Base-by-base conservation (phyloP, 805 yeast genomes). In the Diddensiella caesifluorescens region DNA sequence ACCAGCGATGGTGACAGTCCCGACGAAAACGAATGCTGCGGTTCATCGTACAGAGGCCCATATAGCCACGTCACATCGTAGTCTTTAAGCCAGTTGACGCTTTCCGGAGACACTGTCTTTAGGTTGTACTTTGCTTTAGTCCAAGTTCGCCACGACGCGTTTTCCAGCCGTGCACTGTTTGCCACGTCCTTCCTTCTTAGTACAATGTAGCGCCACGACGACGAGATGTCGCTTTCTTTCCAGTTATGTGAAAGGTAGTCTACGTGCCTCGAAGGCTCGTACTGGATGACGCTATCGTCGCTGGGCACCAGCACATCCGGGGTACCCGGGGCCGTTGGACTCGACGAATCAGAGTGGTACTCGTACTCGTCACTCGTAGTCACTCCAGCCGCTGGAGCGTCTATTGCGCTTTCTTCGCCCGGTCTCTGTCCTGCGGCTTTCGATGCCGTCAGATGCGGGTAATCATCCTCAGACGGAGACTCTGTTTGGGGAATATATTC, bases 51-150 rank as follows among this genome's bases (percentile, higher is more conserved):
- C 19, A 79, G 68, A 0, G 99, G 99, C 1, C 99, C 99, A 64
- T 90, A 92, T 10, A 92, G 73, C 98, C 98, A 92, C 1, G 97
- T 88, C 7, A 92, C 96, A 61, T 92, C 99, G 45, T 83, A 81
- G 55, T 92, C 99, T 64, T 94, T 92, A 33, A 87, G 79, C 99
- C 99, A 92, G 62, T 92, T 90, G 35, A 92, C 84, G 27, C 77
- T 74, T 55, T 87, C 94, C 1, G 99, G 98, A 15, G 89, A 78
- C 4, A 90, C 85, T 0, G 98, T 92, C 22, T 67, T 60, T 35
- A 80, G 63, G 21, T 77, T 69, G 50, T 75, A 73, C 51, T 82
- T 74, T 39, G 84, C 71, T 63, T 89, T 88, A 10, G 90, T 83
- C 97, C 97, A 90, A 15, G 95, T 87, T 57, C 97, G 74, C 97